These are phyloP conservation scores for Fraxinus quadrangulata DNA, from an alignment of 257 asterid genomes.

Conservation along the genomic window DNA sequence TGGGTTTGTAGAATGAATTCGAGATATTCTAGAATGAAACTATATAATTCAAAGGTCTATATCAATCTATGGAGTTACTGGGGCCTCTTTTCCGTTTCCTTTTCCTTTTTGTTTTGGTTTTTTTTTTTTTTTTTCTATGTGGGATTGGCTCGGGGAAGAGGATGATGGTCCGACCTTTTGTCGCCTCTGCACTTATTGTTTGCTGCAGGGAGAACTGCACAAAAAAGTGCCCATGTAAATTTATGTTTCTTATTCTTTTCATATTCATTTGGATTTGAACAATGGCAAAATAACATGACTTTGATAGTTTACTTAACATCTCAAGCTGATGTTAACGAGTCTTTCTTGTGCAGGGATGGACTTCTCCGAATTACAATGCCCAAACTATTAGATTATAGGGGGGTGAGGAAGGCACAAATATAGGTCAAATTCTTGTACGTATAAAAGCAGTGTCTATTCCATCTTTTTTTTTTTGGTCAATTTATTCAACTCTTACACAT, in stretches of 20 bases:
- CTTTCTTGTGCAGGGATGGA: slow-evolving; percentile 60
- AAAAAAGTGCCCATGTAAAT: neutral
- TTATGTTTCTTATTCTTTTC: neutral
- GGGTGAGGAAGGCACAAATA: slow-evolving; percentile 46
- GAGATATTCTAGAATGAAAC: neutral
- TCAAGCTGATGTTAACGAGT: slow-evolving; percentile 8
- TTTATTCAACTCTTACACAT: neutral
- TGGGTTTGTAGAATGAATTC: neutral
- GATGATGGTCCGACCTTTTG: neutral
- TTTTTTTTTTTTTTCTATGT: too few species aligned
- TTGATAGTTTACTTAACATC: neutral
- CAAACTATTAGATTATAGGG: slow-evolving; percentile 52
- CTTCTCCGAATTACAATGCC: slow-evolving; percentile 60
- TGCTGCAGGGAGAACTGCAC: neutral
- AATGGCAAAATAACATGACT: neutral
- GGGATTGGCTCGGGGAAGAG: too few species aligned
- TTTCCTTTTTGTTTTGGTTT: neutral
- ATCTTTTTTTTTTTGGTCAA: neutral
- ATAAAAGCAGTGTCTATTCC: neutral
- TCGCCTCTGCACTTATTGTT: neutral
- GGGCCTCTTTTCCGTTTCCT: neutral
- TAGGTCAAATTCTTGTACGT: slow-evolving; percentile 24
- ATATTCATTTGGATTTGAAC: neutral
- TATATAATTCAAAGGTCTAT: neutral
- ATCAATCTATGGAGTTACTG: neutral